Evolutionary conservation across 805 yeast species (phyloP).

Genomic region (Candida maris): DNA sequence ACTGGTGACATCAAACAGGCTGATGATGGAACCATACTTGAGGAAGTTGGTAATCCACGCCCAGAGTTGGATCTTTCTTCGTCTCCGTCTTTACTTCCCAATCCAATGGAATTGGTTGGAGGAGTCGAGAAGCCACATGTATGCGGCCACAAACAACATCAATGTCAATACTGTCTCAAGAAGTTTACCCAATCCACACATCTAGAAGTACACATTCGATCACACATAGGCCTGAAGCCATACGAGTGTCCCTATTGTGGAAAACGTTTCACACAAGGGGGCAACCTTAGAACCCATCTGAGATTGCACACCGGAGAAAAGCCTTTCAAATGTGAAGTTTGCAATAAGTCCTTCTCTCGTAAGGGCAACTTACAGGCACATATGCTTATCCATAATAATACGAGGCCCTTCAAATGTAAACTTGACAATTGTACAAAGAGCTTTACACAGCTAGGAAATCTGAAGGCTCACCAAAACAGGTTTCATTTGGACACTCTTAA

Average conservation of each 20-base stretch:
- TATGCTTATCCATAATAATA: slow-evolving; percentile 71
- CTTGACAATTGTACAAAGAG: slow-evolving; percentile 79
- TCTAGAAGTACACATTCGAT: slow-evolving; percentile 81
- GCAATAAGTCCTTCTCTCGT: slow-evolving; percentile 76
- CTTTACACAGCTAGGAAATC: slow-evolving; percentile 88
- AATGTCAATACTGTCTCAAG: slow-evolving; percentile 75
- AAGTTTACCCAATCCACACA: slow-evolving; percentile 88
- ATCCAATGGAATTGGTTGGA: slow-evolving; percentile 66
- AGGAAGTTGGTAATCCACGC: slow-evolving; percentile 30
- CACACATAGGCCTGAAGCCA: slow-evolving; percentile 85
- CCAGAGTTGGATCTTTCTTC: slow-evolving; percentile 4
- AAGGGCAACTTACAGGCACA: slow-evolving; percentile 93
- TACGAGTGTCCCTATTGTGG: slow-evolving; percentile 76
- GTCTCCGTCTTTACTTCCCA: slow-evolving; percentile 43
- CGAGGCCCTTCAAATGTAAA: slow-evolving; percentile 75
- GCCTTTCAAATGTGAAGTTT: slow-evolving; percentile 77
- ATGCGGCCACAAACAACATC: slow-evolving; percentile 50
- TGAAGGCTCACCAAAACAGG: slow-evolving; percentile 91
- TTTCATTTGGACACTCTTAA: slow-evolving; percentile 75
- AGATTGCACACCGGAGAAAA: slow-evolving; percentile 89
- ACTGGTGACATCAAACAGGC: slow-evolving; percentile 61
- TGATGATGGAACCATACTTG: slow-evolving; percentile 66
- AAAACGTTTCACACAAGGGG: slow-evolving; percentile 85
- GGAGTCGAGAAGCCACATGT: slow-evolving; percentile 66
- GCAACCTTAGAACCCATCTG: slow-evolving; percentile 80